Evolutionary conservation across 345 rosid species (phyloP), one percentile per base, ranked within the genome.

Genomic region (Sonneratia caseolaris): DNA sequence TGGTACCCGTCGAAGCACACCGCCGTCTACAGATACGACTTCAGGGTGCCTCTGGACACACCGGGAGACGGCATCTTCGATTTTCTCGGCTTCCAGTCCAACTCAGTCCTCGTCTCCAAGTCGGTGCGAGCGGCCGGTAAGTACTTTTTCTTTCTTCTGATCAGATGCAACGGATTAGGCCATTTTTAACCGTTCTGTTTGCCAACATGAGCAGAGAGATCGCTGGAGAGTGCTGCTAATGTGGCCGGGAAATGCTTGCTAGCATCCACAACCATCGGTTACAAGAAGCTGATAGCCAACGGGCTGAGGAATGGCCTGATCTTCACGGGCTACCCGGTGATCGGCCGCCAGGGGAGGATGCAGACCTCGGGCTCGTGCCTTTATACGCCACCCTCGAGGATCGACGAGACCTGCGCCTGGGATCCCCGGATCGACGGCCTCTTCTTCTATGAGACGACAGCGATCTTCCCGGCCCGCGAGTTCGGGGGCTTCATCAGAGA

Each of bases 301-400:
- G 97, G 98, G 35, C 73, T 94, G 69, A 94, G 84, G 82, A 88
- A 84, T 71, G 84, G 86, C 64, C 37, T 82, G n/a, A 68, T 81
- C 72, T 91, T 91, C 79, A 85, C 89, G 0, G 93, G 89, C 5
- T 90, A 90, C 75, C 97, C 98, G 4, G 95, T 90, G 18, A 82
- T 90, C 6, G 98, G 97, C 3, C 86, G 27, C 21, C 98, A 91
- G 78, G 93, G 96, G 13, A 87, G 84, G 75, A 84, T 91, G 64
- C 97, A 94, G 70, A 75, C 88, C 10, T 91, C 98, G 0, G 97
- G 97, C 5, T 87, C 98, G 37, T 94, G 98, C 37, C 81, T 91
- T 45, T 88, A 91, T 70, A 84, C 97, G 4, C 67, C 95, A 12
- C 32, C 79, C 5, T 0, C 70, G 9, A 79, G 87, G 70, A 73